Conservation (phyloP, 192 early-diverging fungal species). For the Coemansia sp. region DNA sequence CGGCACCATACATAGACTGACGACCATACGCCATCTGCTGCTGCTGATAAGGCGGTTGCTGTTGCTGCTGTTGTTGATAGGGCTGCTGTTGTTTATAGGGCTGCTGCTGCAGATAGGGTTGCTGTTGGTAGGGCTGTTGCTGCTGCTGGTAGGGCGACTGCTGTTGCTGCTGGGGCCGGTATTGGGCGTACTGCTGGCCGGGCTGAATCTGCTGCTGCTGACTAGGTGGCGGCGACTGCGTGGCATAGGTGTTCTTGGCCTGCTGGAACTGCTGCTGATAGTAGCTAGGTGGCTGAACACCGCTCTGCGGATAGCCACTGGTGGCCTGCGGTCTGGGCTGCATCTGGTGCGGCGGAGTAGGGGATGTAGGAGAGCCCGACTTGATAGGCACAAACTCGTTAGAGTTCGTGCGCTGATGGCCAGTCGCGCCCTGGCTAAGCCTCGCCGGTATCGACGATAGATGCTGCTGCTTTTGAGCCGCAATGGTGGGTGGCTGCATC, state of each 20-base stretch:
- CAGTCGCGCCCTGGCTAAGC: conserved; percentile 13
- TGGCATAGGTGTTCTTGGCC: conserved; percentile 25
- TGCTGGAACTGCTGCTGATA: conserved; percentile 52
- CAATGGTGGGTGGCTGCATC: conserved; percentile 29
- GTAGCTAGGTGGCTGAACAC: conserved; percentile 42
- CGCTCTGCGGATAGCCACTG: conserved; percentile 46
- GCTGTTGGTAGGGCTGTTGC: conserved; percentile 22
- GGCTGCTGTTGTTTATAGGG: conserved; percentile 10
- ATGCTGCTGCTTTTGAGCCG: conserved; percentile 10
- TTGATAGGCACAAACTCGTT: conserved; percentile 49
- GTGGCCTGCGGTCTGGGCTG: conserved; percentile 21
- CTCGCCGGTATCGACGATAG: conserved; percentile 29
- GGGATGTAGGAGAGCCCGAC: conserved; percentile 11
- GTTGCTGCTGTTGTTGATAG: conserved; percentile 7
- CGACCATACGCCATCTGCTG: conserved; percentile 21
- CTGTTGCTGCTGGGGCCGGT: conserved; percentile 22
- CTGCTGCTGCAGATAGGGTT: not conserved
- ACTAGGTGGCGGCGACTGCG: conserved; percentile 15
- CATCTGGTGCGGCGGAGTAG: conserved; percentile 18
- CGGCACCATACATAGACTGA: conserved; percentile 11
- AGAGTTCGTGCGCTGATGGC: conserved; percentile 40
- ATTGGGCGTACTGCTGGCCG: not conserved
- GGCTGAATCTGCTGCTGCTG: conserved; percentile 9
- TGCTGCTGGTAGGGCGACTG: conserved; percentile 7
- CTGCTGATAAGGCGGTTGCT: conserved; percentile 7